Evolutionary conservation across 148 eudicot genomes (phyloP).

Genomic region (Amaranthus palmeri): DNA sequence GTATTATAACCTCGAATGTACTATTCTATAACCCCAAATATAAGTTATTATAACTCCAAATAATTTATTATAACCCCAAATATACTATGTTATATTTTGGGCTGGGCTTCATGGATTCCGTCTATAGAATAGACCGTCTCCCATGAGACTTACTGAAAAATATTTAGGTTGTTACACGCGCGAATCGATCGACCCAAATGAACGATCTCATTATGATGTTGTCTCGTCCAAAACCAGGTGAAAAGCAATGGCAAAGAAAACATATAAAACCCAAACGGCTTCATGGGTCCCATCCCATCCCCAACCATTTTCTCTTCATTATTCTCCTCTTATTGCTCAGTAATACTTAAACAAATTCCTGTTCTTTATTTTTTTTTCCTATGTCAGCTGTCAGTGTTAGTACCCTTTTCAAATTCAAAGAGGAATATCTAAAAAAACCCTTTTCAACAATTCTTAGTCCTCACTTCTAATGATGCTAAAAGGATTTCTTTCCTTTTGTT

Average conservation of each 20-base stretch:
- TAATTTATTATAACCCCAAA: too few species aligned
- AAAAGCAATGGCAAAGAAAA: not conserved
- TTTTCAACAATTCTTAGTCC: constrained; percentile 6
- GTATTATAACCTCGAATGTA: too few species aligned
- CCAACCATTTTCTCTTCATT: not conserved
- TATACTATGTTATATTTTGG: too few species aligned
- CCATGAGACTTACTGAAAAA: too few species aligned
- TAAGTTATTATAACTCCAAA: too few species aligned
- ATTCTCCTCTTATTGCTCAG: constrained; percentile 2
- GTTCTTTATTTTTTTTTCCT: not conserved
- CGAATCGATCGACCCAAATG: too few species aligned
- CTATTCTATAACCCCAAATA: too few species aligned
- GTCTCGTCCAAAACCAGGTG: too few species aligned
- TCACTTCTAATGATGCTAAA: constrained; percentile 8
- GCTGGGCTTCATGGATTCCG: too few species aligned
- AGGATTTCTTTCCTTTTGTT: constrained; percentile 7
- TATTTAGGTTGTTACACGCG: too few species aligned
- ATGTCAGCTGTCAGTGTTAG: constrained; percentile 6
- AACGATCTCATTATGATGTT: too few species aligned
- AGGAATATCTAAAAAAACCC: constrained; percentile 8
- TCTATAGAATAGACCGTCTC: too few species aligned
- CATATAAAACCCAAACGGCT: constrained; percentile 4
- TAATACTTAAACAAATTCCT: not conserved
- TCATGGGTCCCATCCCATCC: constrained; percentile 12
- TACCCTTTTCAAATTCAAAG: not conserved